Evolutionary conservation across 139 green algal genomes (phyloP), one percentile per base, ranked within the genome.

Genomic region (Eudorina sp.): DNA sequence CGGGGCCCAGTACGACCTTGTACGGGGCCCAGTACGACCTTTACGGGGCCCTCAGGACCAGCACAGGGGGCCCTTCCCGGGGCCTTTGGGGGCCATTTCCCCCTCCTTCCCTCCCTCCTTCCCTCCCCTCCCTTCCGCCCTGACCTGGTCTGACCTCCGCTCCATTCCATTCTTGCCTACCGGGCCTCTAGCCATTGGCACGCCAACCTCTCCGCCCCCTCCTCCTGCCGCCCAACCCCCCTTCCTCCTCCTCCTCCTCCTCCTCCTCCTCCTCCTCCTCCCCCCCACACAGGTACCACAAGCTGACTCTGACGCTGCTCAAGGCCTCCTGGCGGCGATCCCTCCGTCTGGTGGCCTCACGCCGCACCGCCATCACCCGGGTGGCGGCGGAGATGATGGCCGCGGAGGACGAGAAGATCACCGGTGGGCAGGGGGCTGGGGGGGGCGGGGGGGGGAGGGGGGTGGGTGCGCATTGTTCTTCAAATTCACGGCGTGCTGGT

Each of bases 261-360:
- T n/a, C 62, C 62, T 6, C 21, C n/a, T 68, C 62, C 82, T 23
- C 69, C 13, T 36, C 29, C 55, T 70, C 53, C 53, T 6, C 23
- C 34, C 40, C 27, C 27, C 34, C 55, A 19, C 62, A 0, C 82
- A 92, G 89, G 23, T 94, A 92, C 85, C 92, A 95, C 89, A 84
- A 86, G 79, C 90, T 95, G 62, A 93, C 90, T 8, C 70, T 95
- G 21, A 94, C 90, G 72, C 88, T 95, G 84, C 89, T 95, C 16
- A 95, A 94, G 89, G 92, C 92, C 0, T 85, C 92, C 0, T 95
- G 89, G 89, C 66, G 72, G 53, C 89, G 92, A 4, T n/a, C 92
- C 3, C 79, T 89, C 70, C 72, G 79, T 88, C 90, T 95, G 62
- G 84, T 95, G 18, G 60, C 70, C 0, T 38, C 86, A 46, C 89